A percentile compares a stretch with the other conserved stretches of the same genome.
Conservation (phyloP, 331 rosid species). For the Dryas integrifolia region DNA sequence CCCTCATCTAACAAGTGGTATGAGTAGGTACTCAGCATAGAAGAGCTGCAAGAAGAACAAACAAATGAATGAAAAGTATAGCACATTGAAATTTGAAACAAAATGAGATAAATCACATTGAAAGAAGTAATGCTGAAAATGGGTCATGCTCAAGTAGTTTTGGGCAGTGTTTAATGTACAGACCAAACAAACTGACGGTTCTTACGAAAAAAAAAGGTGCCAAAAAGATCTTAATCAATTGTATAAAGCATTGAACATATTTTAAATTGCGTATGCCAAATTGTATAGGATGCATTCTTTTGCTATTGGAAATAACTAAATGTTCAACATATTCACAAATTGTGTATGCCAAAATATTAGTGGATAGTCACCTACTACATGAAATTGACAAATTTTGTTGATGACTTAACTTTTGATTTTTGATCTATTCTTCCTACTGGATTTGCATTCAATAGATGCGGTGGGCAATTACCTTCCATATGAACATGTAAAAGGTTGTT, state of each 20-base stretch:
- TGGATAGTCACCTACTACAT: too few species aligned
- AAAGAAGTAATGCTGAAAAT: not conserved
- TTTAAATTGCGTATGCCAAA: too few species aligned
- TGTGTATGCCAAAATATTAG: too few species aligned
- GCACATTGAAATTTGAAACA: not conserved
- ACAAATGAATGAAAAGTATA: not conserved
- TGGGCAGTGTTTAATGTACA: not conserved
- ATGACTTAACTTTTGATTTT: not conserved
- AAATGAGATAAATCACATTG: not conserved
- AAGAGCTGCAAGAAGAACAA: constrained; percentile 67
- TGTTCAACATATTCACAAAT: too few species aligned
- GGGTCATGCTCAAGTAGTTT: not conserved
- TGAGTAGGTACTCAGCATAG: constrained; percentile 81
- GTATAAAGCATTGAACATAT: too few species aligned
- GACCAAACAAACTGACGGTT: not conserved
- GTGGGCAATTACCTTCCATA: constrained; percentile 72
- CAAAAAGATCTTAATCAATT: not conserved
- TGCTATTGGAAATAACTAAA: too few species aligned
- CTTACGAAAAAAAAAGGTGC: not conserved
- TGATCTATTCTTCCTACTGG: not conserved
- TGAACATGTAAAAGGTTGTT: constrained; percentile 91
- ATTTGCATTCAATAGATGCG: not conserved
- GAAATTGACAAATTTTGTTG: too few species aligned
- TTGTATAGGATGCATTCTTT: too few species aligned
- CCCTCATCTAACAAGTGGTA: constrained; percentile 76